Evolutionary conservation across 2,329 filamentous ascomycete genomes (phyloP).

Genomic region (Colletotrichum incanum): DNA sequence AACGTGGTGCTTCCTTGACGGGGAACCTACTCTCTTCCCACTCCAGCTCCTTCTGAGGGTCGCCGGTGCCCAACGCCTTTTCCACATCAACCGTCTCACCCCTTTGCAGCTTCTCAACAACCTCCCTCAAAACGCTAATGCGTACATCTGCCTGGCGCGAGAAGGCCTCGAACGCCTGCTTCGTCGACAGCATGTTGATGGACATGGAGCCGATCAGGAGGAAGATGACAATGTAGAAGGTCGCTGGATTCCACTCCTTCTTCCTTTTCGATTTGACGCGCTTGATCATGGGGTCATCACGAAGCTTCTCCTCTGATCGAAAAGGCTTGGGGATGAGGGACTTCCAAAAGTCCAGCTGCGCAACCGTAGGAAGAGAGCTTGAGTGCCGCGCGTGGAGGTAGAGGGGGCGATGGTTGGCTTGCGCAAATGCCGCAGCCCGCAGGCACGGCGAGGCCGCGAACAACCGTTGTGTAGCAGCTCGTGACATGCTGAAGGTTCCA

Average conservation of each 20-base stretch:
- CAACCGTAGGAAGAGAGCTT: conserved; percentile 66
- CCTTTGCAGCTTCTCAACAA: conserved; percentile 78
- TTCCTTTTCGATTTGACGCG: conserved; percentile 61
- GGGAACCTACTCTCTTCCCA: conserved; percentile 84
- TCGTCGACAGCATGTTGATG: conserved; percentile 90
- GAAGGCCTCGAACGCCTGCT: conserved; percentile 81
- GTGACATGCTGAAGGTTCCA: conserved; percentile 20
- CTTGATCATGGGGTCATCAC: conserved; percentile 50
- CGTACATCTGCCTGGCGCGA: conserved; percentile 84
- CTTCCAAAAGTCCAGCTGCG: conserved; percentile 77
- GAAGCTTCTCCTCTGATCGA: conserved; percentile 59
- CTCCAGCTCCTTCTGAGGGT: conserved; percentile 81
- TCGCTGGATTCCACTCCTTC: conserved; percentile 84
- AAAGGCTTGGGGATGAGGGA: conserved; percentile 79
- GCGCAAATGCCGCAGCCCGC: conserved; percentile 14
- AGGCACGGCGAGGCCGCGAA: conserved; percentile 28
- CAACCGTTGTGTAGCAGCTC: conserved; percentile 10
- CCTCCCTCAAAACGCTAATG: conserved; percentile 82
- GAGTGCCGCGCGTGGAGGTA: conserved; percentile 47
- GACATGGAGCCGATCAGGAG: conserved; percentile 94
- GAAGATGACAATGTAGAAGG: conserved; percentile 86
- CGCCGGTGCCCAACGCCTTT: conserved; percentile 83
- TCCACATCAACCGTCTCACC: conserved; percentile 91
- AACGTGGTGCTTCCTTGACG: not conserved
- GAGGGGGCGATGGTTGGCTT: conserved; percentile 23